phyloP scores from a whole-genome alignment of 2,329 filamentous ascomycete genomes.

The Fusarium longipes region DNA sequence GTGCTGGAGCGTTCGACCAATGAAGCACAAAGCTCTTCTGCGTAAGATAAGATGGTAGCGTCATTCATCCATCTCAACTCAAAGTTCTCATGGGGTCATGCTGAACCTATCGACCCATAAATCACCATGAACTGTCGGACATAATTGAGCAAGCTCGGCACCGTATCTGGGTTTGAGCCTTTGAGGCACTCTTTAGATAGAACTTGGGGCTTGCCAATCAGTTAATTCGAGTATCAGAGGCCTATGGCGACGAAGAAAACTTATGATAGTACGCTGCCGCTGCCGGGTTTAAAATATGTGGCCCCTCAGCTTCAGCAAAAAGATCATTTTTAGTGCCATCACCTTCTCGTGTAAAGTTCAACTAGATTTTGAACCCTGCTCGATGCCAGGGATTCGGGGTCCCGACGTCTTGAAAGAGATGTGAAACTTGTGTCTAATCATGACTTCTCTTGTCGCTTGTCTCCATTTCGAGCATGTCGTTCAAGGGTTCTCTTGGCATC shows the following conservation, averaged over 20 bases:
- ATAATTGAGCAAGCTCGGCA: not conserved
- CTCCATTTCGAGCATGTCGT: not conserved
- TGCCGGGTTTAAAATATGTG: not conserved
- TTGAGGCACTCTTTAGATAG: not conserved
- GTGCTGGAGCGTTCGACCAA: not conserved
- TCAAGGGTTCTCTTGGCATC: constrained; percentile 9
- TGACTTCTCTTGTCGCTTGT: not conserved
- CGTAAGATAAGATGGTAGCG: not conserved
- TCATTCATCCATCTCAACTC: not conserved
- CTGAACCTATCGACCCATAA: not conserved
- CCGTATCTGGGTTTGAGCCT: not conserved
- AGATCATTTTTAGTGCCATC: not conserved
- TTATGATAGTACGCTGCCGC: not conserved
- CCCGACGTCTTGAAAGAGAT: not conserved
- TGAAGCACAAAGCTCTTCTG: not conserved
- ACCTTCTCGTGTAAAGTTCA: not conserved
- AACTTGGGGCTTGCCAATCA: not conserved
- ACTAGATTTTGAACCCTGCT: not conserved
- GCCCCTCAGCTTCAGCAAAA: not conserved
- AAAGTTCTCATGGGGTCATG: not conserved
- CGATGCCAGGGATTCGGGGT: not conserved
- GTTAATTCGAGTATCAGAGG: not conserved
- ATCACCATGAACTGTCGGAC: not conserved
- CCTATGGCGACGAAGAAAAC: not conserved
- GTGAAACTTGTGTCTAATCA: not conserved